Percentiles rank a stretch among this genome's conserved stretches.
Conservation (phyloP, 2,329 filamentous ascomycete genomes). For the Nemania bipapillata region DNA sequence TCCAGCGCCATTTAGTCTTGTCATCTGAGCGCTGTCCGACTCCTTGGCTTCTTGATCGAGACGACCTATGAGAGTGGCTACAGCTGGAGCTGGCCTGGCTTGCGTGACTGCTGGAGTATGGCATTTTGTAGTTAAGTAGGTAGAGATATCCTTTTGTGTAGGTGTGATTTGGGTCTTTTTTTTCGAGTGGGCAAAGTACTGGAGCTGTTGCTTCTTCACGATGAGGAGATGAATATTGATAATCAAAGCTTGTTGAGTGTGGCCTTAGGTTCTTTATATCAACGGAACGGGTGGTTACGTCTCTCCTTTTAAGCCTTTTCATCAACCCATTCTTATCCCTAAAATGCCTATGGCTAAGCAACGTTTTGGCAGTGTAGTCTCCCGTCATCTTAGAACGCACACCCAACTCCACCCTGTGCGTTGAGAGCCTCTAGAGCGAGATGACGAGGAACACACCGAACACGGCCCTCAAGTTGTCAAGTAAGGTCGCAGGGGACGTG, state of each 20-base stretch:
- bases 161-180: neutral
- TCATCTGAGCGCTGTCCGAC: neutral
- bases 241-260: neutral
- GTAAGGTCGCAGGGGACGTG: slow-evolving; percentile 11
- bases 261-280: neutral
- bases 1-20: slow-evolving; percentile 39
- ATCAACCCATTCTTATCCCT: no score
- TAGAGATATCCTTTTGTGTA: neutral
- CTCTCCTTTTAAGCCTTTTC: neutral
- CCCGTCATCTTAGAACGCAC: no score
- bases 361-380: neutral
- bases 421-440: neutral
- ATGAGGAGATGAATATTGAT: neutral
- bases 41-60: neutral
- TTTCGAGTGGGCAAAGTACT: neutral
- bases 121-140: neutral
- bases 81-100: neutral
- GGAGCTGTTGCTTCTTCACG: neutral
- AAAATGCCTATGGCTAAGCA: no score
- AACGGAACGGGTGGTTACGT: neutral
- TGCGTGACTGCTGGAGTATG: neutral
- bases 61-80: neutral
- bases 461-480: neutral
- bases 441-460: neutral
- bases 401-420: neutral